phyloP scores from a whole-genome alignment of 345 rosid species.

The Cochlearia excelsa region DNA sequence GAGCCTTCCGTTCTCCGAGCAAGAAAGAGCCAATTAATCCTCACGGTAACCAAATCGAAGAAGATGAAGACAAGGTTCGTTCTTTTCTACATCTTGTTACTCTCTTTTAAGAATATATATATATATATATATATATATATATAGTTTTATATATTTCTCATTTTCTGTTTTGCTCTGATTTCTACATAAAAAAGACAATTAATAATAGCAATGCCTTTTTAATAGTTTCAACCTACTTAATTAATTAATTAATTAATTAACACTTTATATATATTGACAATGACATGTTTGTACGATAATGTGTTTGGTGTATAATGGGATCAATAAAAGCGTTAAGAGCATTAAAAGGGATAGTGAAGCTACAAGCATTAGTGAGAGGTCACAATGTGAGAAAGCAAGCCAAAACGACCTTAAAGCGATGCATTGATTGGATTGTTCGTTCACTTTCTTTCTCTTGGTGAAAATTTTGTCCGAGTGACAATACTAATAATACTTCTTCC shows the following conservation, averaged over 20 bases:
- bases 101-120: background rate
- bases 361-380: slow-evolving; percentile 82
- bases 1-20: slow-evolving; percentile 85
- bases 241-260: no score
- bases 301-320: background rate
- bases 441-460: no score
- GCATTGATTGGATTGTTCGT: no score
- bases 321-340: slow-evolving; percentile 55
- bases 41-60: slow-evolving; percentile 49
- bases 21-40: slow-evolving; percentile 41
- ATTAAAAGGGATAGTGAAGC: slow-evolving; percentile 69
- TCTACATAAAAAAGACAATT: slow-evolving; percentile 56
- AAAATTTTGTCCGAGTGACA: no score
- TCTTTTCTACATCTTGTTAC: slow-evolving; percentile 11
- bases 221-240: no score
- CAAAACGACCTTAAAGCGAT: slow-evolving; percentile 69
- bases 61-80: slow-evolving; percentile 72
- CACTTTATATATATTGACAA: background rate
- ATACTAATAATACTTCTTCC: no score
- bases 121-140: background rate
- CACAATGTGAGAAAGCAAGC: slow-evolving; percentile 89
- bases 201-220: background rate
- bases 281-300: no score
- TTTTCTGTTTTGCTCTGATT: slow-evolving; percentile 8
- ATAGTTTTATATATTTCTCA: no score